Evolutionary conservation across 805 yeast species (phyloP).

Genomic region (Ogataea nakhonphanomensis): DNA sequence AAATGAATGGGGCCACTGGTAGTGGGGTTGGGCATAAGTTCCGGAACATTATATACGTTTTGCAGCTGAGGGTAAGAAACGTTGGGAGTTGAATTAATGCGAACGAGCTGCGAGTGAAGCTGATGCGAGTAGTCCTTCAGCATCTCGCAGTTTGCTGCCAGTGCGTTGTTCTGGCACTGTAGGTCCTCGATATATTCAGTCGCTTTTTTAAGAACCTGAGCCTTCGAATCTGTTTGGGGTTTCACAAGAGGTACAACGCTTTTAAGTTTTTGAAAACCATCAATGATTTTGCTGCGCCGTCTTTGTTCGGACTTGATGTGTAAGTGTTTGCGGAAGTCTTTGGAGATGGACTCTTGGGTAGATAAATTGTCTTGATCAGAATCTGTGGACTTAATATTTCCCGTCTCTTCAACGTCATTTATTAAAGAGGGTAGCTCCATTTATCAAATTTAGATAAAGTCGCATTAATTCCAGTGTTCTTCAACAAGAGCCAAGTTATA

Average conservation of each 20-base stretch:
- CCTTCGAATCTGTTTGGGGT: constrained; percentile 43
- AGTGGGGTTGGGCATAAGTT: not conserved
- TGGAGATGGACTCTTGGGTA: constrained; percentile 15
- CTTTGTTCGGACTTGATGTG: constrained; percentile 46
- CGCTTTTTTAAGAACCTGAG: constrained; percentile 39
- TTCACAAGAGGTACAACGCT: constrained; percentile 39
- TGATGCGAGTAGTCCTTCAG: constrained; percentile 22
- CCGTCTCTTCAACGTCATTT: constrained; percentile 6
- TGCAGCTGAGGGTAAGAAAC: constrained; percentile 14
- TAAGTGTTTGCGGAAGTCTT: constrained; percentile 32
- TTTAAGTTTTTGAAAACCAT: constrained; percentile 40
- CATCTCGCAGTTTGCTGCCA: constrained; percentile 20
- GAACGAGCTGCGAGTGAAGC: constrained; percentile 17
- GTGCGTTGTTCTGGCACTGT: constrained; percentile 29
- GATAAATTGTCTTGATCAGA: not conserved
- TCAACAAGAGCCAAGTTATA: not conserved
- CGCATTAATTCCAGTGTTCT: constrained; percentile 1
- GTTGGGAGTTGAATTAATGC: constrained; percentile 13
- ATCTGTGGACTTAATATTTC: not conserved
- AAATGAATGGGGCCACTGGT: constrained; percentile 5
- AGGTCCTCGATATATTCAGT: constrained; percentile 40
- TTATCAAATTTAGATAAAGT: not conserved
- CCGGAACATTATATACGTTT: not conserved
- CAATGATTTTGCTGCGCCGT: constrained; percentile 43
- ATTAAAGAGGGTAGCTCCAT: constrained; percentile 17